Evolutionary conservation across 208 protist species (phyloP).

Genomic region (Wallacemonas sp.): DNA sequence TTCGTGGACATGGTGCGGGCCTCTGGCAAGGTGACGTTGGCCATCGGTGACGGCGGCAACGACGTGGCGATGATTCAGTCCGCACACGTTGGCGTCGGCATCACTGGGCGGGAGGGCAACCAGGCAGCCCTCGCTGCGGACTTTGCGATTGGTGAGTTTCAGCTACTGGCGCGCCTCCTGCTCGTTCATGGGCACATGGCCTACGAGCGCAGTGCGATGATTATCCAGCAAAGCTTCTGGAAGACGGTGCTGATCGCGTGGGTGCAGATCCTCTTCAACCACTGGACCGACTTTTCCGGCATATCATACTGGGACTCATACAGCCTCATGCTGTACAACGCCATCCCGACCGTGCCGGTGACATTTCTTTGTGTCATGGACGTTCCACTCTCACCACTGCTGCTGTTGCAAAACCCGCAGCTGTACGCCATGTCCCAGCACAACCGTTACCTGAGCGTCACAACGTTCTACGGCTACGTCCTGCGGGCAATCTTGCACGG

Average conservation of each 20-base stretch:
- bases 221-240: slow-evolving; percentile 97
- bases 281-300: slow-evolving; percentile 74
- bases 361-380: slow-evolving; percentile 89
- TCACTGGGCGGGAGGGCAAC: slow-evolving; percentile 87
- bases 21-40: slow-evolving; percentile 67
- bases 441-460: slow-evolving; percentile 61
- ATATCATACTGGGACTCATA: slow-evolving; percentile 91
- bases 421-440: slow-evolving; percentile 74
- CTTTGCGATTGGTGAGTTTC: slow-evolving; percentile 92
- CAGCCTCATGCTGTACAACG: slow-evolving; percentile 87
- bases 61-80: slow-evolving; percentile 95
- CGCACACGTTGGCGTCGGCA: slow-evolving; percentile 89
- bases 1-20: slow-evolving; percentile 60
- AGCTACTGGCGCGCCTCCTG: slow-evolving; percentile 88
- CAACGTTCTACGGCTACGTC: slow-evolving; percentile 83
- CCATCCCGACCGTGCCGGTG: slow-evolving; percentile 80
- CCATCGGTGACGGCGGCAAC: slow-evolving; percentile 95
- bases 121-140: slow-evolving; percentile 91
- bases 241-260: slow-evolving; percentile 94
- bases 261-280: slow-evolving; percentile 92
- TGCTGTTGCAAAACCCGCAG: slow-evolving; percentile 53
- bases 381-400: slow-evolving; percentile 58
- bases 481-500: slow-evolving; percentile 74
- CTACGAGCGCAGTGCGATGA: slow-evolving; percentile 87
- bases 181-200: slow-evolving; percentile 94